Conservation (phyloP, 495 filamentous ascomycete species). For the Tetracladium setigerum region DNA sequence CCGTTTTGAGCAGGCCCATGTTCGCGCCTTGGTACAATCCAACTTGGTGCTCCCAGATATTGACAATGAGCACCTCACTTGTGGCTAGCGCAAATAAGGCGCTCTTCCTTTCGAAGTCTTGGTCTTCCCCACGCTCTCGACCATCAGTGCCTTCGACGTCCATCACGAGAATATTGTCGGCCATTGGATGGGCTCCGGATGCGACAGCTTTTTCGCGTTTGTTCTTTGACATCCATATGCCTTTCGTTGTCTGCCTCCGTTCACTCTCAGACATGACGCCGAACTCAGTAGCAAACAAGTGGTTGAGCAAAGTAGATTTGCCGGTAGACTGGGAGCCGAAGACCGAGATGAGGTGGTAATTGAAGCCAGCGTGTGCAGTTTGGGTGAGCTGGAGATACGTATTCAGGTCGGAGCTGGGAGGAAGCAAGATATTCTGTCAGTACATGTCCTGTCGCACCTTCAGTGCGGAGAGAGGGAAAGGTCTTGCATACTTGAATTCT, state of each 20-base stretch:
- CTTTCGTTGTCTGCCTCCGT: constrained; percentile 93
- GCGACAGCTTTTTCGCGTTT: constrained; percentile 45
- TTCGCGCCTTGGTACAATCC: constrained; percentile 97
- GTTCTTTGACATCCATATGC: constrained; percentile 98
- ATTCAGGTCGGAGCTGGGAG: constrained; percentile 62
- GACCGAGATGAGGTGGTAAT: constrained; percentile 97
- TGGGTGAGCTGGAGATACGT: constrained; percentile 73
- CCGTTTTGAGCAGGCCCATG: constrained; percentile 96
- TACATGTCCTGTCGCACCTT: neutral
- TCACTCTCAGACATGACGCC: constrained; percentile 91
- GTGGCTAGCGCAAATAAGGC: constrained; percentile 95
- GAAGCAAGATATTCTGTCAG: constrained; percentile 8
- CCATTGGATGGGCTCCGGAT: constrained; percentile 52
- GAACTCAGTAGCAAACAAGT: constrained; percentile 93
- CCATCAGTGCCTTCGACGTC: constrained; percentile 98
- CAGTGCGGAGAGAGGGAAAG: neutral
- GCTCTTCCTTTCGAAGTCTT: constrained; percentile 97
- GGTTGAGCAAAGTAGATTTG: constrained; percentile 93
- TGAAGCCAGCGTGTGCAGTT: constrained; percentile 84
- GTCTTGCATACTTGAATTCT: constrained; percentile 74
- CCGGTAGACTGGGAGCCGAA: constrained; percentile 98
- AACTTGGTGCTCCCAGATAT: constrained; percentile 99
- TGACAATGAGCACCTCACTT: constrained; percentile 96
- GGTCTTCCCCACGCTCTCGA: constrained; percentile 91
- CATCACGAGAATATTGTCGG: constrained; percentile 97